Conservation (phyloP, 164 flowering plant species). For the Cinnamomum micranthum region DNA sequence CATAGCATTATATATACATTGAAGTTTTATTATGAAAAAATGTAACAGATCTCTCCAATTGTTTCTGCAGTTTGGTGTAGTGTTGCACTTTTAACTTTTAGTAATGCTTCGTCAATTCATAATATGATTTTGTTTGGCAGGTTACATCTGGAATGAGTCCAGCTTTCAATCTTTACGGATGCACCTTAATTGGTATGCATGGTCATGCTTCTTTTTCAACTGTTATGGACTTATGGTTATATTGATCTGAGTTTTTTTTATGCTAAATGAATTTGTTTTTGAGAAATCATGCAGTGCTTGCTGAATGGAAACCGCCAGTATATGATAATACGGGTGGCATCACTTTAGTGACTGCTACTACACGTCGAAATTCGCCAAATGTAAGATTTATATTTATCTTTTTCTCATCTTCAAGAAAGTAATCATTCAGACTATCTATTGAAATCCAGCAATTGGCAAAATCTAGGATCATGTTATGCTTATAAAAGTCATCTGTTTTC, state of each 20-base stretch:
- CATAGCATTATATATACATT: background rate
- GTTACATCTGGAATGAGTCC: conserved; percentile 99
- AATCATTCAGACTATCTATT: background rate
- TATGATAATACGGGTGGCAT: conserved; percentile 81
- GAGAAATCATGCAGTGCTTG: conserved; percentile 58
- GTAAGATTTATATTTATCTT: conserved; percentile 36
- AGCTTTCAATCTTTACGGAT: conserved; percentile 89
- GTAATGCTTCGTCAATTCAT: background rate
- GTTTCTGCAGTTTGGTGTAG: background rate
- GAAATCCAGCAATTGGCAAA: no score
- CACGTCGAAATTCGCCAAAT: conserved; percentile 96
- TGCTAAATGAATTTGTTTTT: background rate
- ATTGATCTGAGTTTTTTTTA: background rate
- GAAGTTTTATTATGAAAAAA: no score
- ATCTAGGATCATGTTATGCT: no score
- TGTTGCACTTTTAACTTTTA: background rate
- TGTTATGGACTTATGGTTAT: background rate
- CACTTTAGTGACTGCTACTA: conserved; percentile 85
- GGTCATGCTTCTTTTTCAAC: background rate
- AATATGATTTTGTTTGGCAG: conserved; percentile 28
- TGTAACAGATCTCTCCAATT: background rate
- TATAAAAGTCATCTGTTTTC: no score
- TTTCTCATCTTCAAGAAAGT: background rate
- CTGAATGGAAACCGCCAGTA: conserved; percentile 99
- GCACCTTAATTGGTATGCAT: conserved; percentile 81